phyloP scores from a whole-genome alignment of 2,329 filamentous ascomycete species.

The Aspergillus fumigatiaffinis region DNA sequence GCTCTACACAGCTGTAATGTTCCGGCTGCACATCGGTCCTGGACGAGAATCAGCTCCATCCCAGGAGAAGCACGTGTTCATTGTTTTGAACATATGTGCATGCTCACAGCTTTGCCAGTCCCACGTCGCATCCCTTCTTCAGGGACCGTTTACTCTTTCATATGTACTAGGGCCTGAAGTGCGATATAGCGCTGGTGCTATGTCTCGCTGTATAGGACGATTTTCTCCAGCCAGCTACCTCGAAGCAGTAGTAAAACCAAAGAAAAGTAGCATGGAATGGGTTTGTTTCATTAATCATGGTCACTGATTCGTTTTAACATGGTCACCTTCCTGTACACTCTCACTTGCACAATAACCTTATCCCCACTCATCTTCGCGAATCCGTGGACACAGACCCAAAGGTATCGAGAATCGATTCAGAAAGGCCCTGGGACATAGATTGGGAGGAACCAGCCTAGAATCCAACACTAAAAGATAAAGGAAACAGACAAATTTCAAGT shows the following conservation, averaged over 20 bases:
- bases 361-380: not conserved
- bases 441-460: constrained; percentile 4
- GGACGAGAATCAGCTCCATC: not conserved
- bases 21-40: not conserved
- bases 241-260: not conserved
- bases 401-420: not conserved
- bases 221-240: not conserved
- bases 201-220: not conserved
- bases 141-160: not conserved
- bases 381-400: not conserved
- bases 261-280: not conserved
- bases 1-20: not conserved
- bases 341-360: not conserved
- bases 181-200: not conserved
- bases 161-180: not conserved
- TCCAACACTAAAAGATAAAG: not conserved
- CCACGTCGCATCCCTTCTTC: not conserved
- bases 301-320: not conserved
- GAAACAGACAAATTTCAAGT: not conserved
- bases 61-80: not conserved
- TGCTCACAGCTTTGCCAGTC: not conserved
- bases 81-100: not conserved
- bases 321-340: not conserved
- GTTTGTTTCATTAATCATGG: not conserved
- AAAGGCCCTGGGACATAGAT: not conserved